Evolutionary conservation across 2,329 filamentous ascomycete species (phyloP).

Genomic region (Juglanconis juglandina): DNA sequence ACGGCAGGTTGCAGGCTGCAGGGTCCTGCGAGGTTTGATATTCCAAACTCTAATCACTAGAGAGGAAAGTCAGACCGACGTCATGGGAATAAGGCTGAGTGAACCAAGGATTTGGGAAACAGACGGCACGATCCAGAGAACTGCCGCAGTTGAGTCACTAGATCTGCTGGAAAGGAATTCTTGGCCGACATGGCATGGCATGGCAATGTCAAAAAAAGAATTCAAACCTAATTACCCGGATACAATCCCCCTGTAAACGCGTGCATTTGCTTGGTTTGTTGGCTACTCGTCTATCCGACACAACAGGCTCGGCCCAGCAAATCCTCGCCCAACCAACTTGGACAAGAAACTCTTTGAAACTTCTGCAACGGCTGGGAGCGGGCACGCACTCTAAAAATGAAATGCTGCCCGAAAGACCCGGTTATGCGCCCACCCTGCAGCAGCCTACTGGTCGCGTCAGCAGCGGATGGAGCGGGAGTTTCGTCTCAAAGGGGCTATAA

Average conservation of each 20-base stretch:
- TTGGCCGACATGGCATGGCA: not conserved
- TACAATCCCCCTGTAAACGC: not conserved
- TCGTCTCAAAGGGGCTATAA: not conserved
- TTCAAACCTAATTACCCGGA: not conserved
- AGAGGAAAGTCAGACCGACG: not conserved
- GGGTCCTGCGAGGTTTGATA: not conserved
- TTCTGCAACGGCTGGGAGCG: not conserved
- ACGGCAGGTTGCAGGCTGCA: not conserved
- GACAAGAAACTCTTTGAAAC: not conserved
- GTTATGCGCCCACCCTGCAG: conserved; percentile 7
- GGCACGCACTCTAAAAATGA: not conserved
- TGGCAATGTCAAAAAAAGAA: not conserved
- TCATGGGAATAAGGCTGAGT: not conserved
- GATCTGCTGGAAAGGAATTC: no score
- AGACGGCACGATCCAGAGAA: not conserved
- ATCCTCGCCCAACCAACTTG: not conserved
- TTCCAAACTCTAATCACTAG: not conserved
- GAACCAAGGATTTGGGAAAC: not conserved
- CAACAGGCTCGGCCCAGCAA: not conserved
- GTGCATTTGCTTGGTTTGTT: not conserved
- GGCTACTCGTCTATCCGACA: not conserved
- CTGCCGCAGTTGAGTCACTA: not conserved
- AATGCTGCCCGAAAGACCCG: not conserved
- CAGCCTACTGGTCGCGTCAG: not conserved
- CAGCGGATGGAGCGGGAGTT: not conserved